Percentiles rank a stretch among this genome's conserved stretches.
phyloP scores from a whole-genome alignment of 306 rosid species.

The Pterocarpus santalinus region DNA sequence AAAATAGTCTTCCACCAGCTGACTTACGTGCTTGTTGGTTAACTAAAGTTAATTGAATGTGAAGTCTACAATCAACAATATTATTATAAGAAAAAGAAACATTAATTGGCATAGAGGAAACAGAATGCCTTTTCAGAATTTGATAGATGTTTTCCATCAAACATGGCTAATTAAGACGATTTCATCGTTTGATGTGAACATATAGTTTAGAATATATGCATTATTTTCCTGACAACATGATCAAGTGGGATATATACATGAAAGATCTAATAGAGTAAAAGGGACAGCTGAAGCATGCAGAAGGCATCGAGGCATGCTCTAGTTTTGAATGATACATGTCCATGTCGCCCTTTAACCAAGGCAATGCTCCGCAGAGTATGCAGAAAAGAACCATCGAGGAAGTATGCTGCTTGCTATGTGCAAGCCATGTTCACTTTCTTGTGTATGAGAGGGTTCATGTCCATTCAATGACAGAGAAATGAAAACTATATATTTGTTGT shows the following conservation, averaged over 20 bases:
- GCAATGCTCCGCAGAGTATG: constrained; percentile 28
- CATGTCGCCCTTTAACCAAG: constrained; percentile 28
- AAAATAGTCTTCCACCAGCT: too few species aligned
- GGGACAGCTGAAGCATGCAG: not conserved
- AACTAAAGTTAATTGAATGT: not conserved
- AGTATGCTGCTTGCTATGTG: not conserved
- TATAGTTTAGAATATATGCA: not conserved
- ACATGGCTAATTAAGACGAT: not conserved
- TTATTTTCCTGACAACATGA: not conserved
- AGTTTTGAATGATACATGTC: constrained; percentile 24
- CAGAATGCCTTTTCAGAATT: not conserved
- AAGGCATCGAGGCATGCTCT: not conserved
- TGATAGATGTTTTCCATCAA: constrained; percentile 15
- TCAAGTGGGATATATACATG: not conserved
- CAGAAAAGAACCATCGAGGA: not conserved
- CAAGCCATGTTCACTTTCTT: constrained; percentile 10
- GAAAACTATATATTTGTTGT: not conserved
- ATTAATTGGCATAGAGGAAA: not conserved
- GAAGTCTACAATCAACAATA: not conserved
- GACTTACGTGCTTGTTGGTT: too few species aligned
- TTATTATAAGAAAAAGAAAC: not conserved
- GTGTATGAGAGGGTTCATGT: not conserved
- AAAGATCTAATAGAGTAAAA: not conserved
- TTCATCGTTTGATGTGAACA: constrained; percentile 1
- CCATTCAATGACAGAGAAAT: not conserved